Evolutionary conservation across 352 stramenopile genomes (phyloP).

Genomic region (Phytophthora quininea): DNA sequence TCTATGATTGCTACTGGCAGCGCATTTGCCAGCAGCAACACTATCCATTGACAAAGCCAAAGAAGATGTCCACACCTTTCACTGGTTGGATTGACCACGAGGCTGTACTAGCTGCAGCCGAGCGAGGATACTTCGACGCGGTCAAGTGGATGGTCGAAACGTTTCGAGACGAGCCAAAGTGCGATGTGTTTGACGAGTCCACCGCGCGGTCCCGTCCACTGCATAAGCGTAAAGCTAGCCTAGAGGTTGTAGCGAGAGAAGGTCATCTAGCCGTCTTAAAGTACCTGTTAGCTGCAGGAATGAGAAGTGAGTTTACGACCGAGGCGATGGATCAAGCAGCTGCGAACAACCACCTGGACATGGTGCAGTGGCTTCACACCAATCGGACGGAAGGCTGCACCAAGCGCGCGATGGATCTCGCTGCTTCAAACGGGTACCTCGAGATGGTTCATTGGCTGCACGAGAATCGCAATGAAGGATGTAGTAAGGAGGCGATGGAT

Average conservation of each 20-base stretch:
- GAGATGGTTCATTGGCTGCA: neutral
- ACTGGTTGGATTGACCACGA: neutral
- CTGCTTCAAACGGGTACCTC: neutral
- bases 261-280: neutral
- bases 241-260: neutral
- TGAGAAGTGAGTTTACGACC: too few relatives aligned
- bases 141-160: neutral
- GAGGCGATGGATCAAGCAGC: slow-evolving; percentile 1
- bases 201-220: neutral
- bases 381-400: neutral
- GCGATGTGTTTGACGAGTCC: neutral
- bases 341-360: neutral
- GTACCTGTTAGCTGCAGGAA: too few relatives aligned
- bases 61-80: neutral
- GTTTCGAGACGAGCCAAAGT: neutral
- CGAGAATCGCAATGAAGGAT: neutral
- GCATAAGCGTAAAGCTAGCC: neutral
- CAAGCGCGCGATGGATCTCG: neutral
- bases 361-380: neutral
- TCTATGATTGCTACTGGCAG: slow-evolving; percentile 1
- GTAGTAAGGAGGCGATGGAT: neutral
- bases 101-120: neutral
- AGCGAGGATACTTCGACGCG: neutral
- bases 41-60: neutral
- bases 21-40: neutral